Evolutionary conservation across 495 filamentous ascomycete species (phyloP).

Genomic region (Hyaloscypha finlandica): DNA sequence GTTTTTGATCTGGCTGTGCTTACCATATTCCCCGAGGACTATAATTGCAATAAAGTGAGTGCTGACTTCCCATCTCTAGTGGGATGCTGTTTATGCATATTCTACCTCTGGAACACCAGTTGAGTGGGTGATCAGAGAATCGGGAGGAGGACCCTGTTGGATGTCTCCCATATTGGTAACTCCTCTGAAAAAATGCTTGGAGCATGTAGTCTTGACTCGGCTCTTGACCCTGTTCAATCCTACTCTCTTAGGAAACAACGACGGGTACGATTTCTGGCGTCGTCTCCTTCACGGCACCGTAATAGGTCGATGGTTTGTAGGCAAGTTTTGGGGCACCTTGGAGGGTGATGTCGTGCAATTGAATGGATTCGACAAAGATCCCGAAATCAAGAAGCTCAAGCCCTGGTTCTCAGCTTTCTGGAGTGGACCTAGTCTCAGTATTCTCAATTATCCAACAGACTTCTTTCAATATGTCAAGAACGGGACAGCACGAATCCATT

Average conservation of each 20-base stretch:
- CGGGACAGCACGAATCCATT: constrained; percentile 60
- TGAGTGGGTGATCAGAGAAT: constrained; percentile 77
- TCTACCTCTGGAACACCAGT: constrained; percentile 66
- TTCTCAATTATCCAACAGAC: constrained; percentile 69
- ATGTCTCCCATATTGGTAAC: constrained; percentile 68
- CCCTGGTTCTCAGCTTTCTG: constrained; percentile 68
- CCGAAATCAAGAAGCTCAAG: constrained; percentile 63
- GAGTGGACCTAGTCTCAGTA: constrained; percentile 59
- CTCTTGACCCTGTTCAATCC: constrained; percentile 61
- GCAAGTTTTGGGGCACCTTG: constrained; percentile 67
- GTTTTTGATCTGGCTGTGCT: neutral
- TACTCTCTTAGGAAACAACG: constrained; percentile 45
- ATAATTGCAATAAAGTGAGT: neutral
- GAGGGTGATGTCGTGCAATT: constrained; percentile 58
- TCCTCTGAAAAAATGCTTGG: constrained; percentile 59
- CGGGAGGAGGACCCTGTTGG: constrained; percentile 72
- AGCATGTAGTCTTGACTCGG: constrained; percentile 65
- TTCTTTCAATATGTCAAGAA: constrained; percentile 63
- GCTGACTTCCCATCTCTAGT: neutral
- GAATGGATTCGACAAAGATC: constrained; percentile 61
- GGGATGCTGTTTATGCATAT: constrained; percentile 72
- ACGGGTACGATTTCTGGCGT: constrained; percentile 37
- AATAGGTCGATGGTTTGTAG: constrained; percentile 67
- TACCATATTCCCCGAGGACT: neutral
- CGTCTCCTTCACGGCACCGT: constrained; percentile 51